Conservation (phyloP, 2,329 filamentous ascomycete species). For the Trematosphaeria pertusa region DNA sequence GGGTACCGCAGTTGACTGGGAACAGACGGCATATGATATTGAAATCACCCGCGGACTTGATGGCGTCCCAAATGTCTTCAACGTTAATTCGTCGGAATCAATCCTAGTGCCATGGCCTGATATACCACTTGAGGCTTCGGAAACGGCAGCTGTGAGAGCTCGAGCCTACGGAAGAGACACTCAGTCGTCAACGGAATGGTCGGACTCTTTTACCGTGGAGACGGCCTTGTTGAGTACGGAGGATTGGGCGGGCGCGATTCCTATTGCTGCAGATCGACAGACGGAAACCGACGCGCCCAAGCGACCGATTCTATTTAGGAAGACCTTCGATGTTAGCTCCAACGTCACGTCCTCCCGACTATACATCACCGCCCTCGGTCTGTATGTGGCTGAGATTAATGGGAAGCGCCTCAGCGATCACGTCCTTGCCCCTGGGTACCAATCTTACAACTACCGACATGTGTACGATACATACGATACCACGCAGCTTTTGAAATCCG, state of each 20-base stretch:
- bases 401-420: slow-evolving; percentile 21
- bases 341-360: slow-evolving; percentile 13
- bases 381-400: slow-evolving; percentile 26
- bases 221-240: slow-evolving; percentile 38
- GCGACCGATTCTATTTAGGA: slow-evolving; percentile 47
- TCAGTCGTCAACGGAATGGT: slow-evolving; percentile 35
- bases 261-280: slow-evolving; percentile 25
- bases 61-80: slow-evolving; percentile 18
- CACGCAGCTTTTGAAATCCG: slow-evolving; percentile 45
- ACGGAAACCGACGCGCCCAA: slow-evolving; percentile 28
- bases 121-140: slow-evolving; percentile 32
- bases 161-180: slow-evolving; percentile 28
- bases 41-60: slow-evolving; percentile 43
- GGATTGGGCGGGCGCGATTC: slow-evolving; percentile 42
- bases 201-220: slow-evolving; percentile 36
- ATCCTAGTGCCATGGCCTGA: slow-evolving; percentile 57
- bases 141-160: slow-evolving; percentile 36
- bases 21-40: slow-evolving; percentile 54
- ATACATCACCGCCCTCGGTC: slow-evolving; percentile 24
- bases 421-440: slow-evolving; percentile 59
- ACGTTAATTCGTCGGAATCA: slow-evolving; percentile 47
- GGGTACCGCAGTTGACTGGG: slow-evolving; percentile 50
- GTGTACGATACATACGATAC: slow-evolving; percentile 64
- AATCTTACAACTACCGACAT: slow-evolving; percentile 58
- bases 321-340: slow-evolving; percentile 22